Base-by-base conservation (phyloP, 306 rosid genomes). In the Inga leiocalycina region DNA sequence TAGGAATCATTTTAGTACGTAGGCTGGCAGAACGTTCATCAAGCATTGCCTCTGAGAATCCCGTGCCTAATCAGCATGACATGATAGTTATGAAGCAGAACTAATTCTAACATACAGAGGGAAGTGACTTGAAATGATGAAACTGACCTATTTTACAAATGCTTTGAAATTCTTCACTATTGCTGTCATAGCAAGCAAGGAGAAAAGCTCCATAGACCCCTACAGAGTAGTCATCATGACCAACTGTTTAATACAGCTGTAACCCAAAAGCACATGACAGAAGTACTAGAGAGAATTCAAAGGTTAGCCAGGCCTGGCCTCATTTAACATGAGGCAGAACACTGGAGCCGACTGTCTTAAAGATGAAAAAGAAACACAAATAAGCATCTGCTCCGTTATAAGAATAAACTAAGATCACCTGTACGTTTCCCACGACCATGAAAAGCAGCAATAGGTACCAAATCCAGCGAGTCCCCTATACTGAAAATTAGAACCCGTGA, bases 381-480 rank as follows among this genome's bases (percentile, higher is more conserved):
- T 20, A 82, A 30, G 75, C 77, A 79, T 57, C 83, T 37, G 37
- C 83, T 39, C 34, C 34, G 48, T 74, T 78, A 71, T 3, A 43
- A 72, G 81, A 81, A 39, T 57, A 54, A 19, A 34, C 79, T 71
- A 48, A 65, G 32, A 83, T 87, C 79, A 96, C 98, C 99, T 92
- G 97, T 89, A 74, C 98, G 98, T 80, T 92, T 96, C 68, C 99
- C 98, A 57, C 94, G 98, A 34, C 99, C 99, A 10, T 92, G 94
- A 77, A 96, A 96, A 79, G 98, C 99, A 81, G 91, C 99, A 84
- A 96, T 92, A 70, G 99, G 98, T 32, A 92, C 99, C 98, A 94
- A 89, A 91, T 96, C 98, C 76, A 96, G 84, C 0, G 99, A 96
- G 88, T 96, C 97, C 80, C 99, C 99, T 56, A 96, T 87, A 83